A percentile compares a stretch with the other conserved stretches of the same genome.
These are phyloP conservation scores for Carallia brachiata DNA, from an alignment of 345 rosid species.

Conservation along the genomic window DNA sequence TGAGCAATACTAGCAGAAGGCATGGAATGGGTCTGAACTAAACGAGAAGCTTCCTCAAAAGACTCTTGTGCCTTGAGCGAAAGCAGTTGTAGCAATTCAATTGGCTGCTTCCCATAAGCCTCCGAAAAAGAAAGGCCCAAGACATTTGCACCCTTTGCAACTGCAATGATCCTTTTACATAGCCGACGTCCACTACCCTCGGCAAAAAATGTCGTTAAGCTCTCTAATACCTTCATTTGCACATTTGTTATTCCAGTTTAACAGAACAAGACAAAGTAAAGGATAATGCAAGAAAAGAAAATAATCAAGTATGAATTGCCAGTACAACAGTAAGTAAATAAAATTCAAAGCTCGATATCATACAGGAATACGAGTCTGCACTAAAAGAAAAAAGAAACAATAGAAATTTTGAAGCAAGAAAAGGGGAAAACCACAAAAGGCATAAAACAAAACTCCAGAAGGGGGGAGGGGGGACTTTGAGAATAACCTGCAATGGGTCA, in stretches of 20 bases:
- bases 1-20: conserved; percentile 83
- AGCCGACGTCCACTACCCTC: conserved; percentile 90
- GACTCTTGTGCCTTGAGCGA: conserved; percentile 99
- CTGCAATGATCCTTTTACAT: conserved; percentile 77
- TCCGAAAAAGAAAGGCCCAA: conserved; percentile 81
- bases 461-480: conserved; percentile 4
- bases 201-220: conserved; percentile 52
- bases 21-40: conserved; percentile 85
- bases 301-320: not conserved
- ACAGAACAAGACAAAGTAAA: not conserved
- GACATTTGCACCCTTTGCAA: conserved; percentile 80
- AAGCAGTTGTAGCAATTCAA: conserved; percentile 84
- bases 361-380: too few species aligned
- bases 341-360: too few species aligned
- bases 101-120: conserved; percentile 86
- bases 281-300: not conserved
- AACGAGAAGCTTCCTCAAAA: conserved; percentile 79
- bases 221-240: conserved; percentile 65
- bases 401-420: not conserved
- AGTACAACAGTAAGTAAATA: too few species aligned
- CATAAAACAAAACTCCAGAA: conserved; percentile 2
- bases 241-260: conserved; percentile 1
- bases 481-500: conserved; percentile 69
- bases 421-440: not conserved
- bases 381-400: not conserved